Evolutionary conservation across 345 rosid genomes (phyloP), one percentile per base, ranked within the genome.

Genomic region (Geranium rotundifolium): DNA sequence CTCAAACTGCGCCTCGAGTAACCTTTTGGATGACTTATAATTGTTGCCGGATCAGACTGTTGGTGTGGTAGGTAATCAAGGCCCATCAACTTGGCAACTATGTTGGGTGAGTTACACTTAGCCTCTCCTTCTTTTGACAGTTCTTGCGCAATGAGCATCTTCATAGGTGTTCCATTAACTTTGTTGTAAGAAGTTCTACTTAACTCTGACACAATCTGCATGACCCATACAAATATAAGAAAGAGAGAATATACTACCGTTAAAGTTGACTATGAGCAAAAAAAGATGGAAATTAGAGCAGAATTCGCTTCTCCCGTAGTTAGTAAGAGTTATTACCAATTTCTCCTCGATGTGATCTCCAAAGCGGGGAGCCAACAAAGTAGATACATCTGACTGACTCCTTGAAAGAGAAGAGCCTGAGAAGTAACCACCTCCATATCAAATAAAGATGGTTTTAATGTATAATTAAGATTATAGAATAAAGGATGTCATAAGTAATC

Each of bases 21-120:
- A 73, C 83, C 77, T 75, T 81, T 82, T 57, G 85, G 73, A 39
- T 67, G 79, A 77, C 84, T 75, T 67, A 79, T 82, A 20, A 68
- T 80, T 64, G 81, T 61, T 71, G 73, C 68, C 62, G 79, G 65
- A 72, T 78, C 69, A 69, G 67, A 80, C 65, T 75, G 84, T 72
- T 73, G 78, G 65, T 63, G 77, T 4, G 97, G 95, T 19, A 90
- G 78, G 67, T 92, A 63, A 60, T 95, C 99, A 55, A 95, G 92
- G 58, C 99, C 97, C 99, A 95, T 95, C 72, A 95, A 75, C 85
- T 88, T 90, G 68, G 97, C 99, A 65, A 95, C 87, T 69, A 95
- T 71, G 75, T 88, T 90, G 37, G 95, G 80, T 39, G 82, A 71
- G 67, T 72, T 79, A 58, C 71, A 83, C 62, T 75, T 81, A 67